Evolutionary conservation across 2,329 filamentous ascomycete species (phyloP).

Genomic region (Lasiodiplodia sp.): DNA sequence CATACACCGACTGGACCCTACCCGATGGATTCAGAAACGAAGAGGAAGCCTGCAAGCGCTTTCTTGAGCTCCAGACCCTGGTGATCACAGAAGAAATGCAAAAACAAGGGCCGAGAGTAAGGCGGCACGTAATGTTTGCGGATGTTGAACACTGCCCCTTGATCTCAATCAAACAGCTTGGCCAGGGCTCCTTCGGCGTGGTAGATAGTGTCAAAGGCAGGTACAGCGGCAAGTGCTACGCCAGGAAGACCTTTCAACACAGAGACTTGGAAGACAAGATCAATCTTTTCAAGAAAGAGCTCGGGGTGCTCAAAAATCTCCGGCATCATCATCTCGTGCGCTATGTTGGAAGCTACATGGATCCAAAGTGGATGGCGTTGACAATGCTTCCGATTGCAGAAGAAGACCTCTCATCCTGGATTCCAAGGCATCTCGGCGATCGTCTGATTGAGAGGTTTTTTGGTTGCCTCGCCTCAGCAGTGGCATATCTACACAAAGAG

Average conservation of each 20-base stretch:
- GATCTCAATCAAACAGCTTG: background rate
- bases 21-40: background rate
- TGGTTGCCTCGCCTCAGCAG: constrained; percentile 39
- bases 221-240: background rate
- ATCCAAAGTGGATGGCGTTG: constrained; percentile 13
- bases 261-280: background rate
- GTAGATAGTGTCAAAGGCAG: background rate
- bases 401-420: constrained; percentile 25
- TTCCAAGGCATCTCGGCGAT: constrained; percentile 3
- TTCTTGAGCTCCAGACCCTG: background rate
- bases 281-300: constrained; percentile 25
- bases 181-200: background rate
- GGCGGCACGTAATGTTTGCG: background rate
- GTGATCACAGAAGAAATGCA: background rate
- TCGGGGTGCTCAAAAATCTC: constrained; percentile 33
- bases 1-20: background rate
- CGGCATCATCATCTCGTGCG: constrained; percentile 36
- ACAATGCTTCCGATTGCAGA: constrained; percentile 30
- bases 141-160: background rate
- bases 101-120: background rate
- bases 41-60: background rate
- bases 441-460: constrained; percentile 36
- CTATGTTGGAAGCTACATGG: constrained; percentile 33
- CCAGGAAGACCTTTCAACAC: background rate
- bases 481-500: constrained; percentile 39